phyloP scores from a whole-genome alignment of 768 basidiomycete genomes.

The Amanita exitialis region DNA sequence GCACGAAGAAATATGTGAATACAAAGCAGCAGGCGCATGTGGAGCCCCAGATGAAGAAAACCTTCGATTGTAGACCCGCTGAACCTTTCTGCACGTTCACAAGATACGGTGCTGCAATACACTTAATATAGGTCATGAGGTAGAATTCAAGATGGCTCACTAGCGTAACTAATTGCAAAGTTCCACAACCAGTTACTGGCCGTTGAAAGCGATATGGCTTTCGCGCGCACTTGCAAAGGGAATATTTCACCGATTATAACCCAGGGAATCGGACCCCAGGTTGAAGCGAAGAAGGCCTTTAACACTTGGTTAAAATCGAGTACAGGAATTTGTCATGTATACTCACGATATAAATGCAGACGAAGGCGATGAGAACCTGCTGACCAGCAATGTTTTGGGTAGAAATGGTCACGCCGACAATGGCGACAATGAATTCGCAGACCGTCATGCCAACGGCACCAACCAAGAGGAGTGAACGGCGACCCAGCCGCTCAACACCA shows the following conservation, averaged over 20 bases:
- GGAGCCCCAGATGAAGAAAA: slow-evolving; percentile 80
- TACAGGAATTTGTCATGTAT: background rate
- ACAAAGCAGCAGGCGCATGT: slow-evolving; percentile 61
- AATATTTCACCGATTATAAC: slow-evolving; percentile 71
- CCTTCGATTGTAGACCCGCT: slow-evolving; percentile 51
- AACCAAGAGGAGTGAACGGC: slow-evolving; percentile 67
- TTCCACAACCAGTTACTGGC: slow-evolving; percentile 58
- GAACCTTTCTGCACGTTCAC: slow-evolving; percentile 37
- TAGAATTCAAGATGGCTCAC: slow-evolving; percentile 16
- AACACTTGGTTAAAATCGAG: slow-evolving; percentile 7
- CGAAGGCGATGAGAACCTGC: slow-evolving; percentile 51
- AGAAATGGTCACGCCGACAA: slow-evolving; percentile 45
- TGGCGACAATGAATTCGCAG: slow-evolving; percentile 73
- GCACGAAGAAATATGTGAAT: slow-evolving; percentile 76
- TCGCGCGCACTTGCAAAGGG: slow-evolving; percentile 74
- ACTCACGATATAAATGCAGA: slow-evolving; percentile 39
- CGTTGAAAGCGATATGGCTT: slow-evolving; percentile 68
- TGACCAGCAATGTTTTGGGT: slow-evolving; percentile 37
- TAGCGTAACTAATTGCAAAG: slow-evolving; percentile 56
- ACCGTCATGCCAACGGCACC: slow-evolving; percentile 78
- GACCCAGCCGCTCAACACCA: slow-evolving; percentile 75
- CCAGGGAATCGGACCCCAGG: slow-evolving; percentile 72
- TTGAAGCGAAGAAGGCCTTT: slow-evolving; percentile 34
- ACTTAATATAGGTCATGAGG: background rate
- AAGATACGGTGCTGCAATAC: slow-evolving; percentile 38